A percentile compares a stretch with the other conserved stretches of the same genome.
These are phyloP conservation scores for Tuber magnatum DNA, from an alignment of 495 filamentous ascomycete genomes.

Conservation along the genomic window DNA sequence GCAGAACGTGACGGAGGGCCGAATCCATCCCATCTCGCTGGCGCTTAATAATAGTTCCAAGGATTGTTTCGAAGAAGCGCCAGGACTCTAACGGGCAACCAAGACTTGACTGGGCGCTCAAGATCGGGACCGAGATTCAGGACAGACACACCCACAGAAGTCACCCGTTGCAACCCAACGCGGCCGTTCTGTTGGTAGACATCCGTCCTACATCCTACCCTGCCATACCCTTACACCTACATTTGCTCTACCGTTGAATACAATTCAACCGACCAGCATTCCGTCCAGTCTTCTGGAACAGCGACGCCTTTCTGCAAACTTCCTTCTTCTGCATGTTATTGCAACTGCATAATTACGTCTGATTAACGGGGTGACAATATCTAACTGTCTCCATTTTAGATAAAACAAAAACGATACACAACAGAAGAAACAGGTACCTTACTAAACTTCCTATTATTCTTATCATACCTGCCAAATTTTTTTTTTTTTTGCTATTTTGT, in stretches of 20 bases:
- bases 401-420: conserved; percentile 9
- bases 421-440: conserved; percentile 23
- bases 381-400: conserved; percentile 18
- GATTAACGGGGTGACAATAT: conserved; percentile 12
- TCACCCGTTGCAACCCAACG: background rate
- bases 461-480: background rate
- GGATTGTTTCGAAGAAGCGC: conserved; percentile 41
- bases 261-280: conserved; percentile 35
- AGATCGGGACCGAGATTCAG: conserved; percentile 2
- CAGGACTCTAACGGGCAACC: conserved; percentile 29
- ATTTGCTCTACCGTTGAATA: conserved; percentile 8
- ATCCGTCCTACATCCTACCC: background rate
- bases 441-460: background rate
- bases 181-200: conserved; percentile 3
- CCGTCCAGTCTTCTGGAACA: conserved; percentile 36
- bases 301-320: conserved; percentile 21
- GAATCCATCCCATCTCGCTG: conserved; percentile 38
- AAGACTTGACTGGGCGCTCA: conserved; percentile 11
- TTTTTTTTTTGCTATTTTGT: background rate
- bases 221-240: conserved; percentile 1
- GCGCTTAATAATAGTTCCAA: conserved; percentile 36
- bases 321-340: conserved; percentile 35
- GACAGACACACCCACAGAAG: background rate
- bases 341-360: conserved; percentile 33
- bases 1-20: conserved; percentile 26